phyloP scores from a whole-genome alignment of 1,284 basidiomycete species.

The Takashimella koratensis region DNA sequence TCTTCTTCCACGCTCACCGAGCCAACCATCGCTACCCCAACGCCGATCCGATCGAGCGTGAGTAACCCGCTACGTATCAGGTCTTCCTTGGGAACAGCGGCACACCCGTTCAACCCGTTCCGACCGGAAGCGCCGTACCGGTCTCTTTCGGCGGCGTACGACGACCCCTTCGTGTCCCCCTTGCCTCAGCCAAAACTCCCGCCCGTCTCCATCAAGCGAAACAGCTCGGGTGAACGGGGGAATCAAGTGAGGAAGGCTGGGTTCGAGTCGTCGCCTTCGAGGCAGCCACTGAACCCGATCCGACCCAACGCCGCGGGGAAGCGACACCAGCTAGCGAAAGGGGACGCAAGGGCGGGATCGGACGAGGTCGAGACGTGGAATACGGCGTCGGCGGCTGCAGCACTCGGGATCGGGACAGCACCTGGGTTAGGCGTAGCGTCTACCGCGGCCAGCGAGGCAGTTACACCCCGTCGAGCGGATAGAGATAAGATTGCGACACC shows the following conservation, averaged over 20 bases:
- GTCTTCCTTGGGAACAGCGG: background rate
- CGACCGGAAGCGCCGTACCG: background rate
- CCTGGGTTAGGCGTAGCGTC: background rate
- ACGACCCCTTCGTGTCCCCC: background rate
- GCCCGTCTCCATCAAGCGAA: no score
- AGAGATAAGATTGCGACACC: background rate
- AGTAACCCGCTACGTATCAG: background rate
- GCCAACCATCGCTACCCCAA: background rate
- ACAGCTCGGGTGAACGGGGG: no score
- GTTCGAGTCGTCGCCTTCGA: background rate
- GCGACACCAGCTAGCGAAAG: no score
- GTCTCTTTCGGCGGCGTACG: background rate
- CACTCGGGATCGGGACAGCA: background rate
- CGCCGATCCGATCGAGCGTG: background rate
- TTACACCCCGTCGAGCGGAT: background rate
- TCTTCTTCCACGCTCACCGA: background rate
- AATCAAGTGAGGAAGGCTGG: no score
- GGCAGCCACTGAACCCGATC: background rate
- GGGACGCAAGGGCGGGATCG: no score
- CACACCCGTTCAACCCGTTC: background rate
- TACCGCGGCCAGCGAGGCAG: no score
- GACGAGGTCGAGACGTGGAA: no score
- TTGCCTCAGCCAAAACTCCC: background rate
- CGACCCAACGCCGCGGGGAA: background rate
- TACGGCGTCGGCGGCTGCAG: no score